These are phyloP conservation scores for Hibiscus tridactylites DNA, from an alignment of 345 rosid genomes.

Conservation along the genomic window DNA sequence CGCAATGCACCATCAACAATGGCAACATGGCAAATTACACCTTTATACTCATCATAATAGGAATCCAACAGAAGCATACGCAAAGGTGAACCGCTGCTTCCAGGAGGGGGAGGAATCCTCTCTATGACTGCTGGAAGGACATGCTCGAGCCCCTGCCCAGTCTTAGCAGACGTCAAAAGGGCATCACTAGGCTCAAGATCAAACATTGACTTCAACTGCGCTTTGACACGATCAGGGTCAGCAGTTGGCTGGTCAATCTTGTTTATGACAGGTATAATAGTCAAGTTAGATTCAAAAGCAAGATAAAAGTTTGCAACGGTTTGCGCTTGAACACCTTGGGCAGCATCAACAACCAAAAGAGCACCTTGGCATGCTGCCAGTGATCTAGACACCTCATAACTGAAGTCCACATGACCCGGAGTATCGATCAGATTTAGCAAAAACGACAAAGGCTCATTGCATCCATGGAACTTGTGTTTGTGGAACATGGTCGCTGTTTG, in stretches of 20 bases:
- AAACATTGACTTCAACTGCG: slow-evolving; percentile 86
- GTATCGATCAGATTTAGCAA: slow-evolving; percentile 82
- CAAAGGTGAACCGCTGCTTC: too few relatives aligned
- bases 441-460: slow-evolving; percentile 30
- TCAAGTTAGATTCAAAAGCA: slow-evolving; percentile 54
- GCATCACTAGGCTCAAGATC: slow-evolving; percentile 71
- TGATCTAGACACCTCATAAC: slow-evolving; percentile 95
- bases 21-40: too few relatives aligned
- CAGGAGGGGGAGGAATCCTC: too few relatives aligned
- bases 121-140: too few relatives aligned
- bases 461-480: slow-evolving; percentile 23
- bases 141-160: too few relatives aligned
- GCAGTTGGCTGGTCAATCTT: slow-evolving; percentile 97
- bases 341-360: slow-evolving; percentile 93
- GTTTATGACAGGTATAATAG: slow-evolving; percentile 77
- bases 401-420: slow-evolving; percentile 96
- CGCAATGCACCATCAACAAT: slow-evolving; percentile 14
- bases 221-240: slow-evolving; percentile 92
- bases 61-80: too few relatives aligned
- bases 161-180: slow-evolving; percentile 77
- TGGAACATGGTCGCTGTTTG: slow-evolving; percentile 95
- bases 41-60: too few relatives aligned
- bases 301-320: slow-evolving; percentile 22
- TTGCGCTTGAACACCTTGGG: slow-evolving; percentile 98
- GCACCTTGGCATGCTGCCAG: slow-evolving; percentile 98